Evolutionary conservation across 2,329 filamentous ascomycete species (phyloP).

Genomic region (Passalora sequoiae): DNA sequence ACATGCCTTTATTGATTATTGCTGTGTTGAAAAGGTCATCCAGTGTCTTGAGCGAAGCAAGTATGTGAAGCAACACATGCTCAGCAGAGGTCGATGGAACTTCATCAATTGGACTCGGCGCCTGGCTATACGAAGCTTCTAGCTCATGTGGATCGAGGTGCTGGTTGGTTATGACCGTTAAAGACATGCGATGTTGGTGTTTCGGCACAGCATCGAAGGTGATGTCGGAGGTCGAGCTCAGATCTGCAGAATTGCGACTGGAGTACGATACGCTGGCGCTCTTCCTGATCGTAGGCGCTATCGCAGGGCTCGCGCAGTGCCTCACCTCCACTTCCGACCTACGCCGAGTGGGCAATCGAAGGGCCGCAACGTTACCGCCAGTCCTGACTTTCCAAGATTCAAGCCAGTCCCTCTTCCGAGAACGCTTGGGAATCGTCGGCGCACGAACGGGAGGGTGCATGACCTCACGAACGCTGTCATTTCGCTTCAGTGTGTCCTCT

Average conservation of each 20-base stretch:
- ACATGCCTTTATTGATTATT: conserved; percentile 53
- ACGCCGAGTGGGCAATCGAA: conserved; percentile 8
- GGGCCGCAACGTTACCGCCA: not conserved
- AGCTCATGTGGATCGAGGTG: conserved; percentile 1
- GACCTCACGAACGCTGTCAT: conserved; percentile 27
- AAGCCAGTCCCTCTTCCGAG: conserved; percentile 38
- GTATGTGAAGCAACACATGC: conserved; percentile 49
- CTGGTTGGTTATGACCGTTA: no score
- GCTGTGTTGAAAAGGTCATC: conserved; percentile 54
- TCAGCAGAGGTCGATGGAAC: conserved; percentile 36
- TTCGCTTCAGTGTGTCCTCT: conserved; percentile 8
- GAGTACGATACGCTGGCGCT: conserved; percentile 14
- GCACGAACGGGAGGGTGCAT: conserved; percentile 30
- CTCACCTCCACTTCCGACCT: conserved; percentile 11
- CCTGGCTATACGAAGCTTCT: not conserved
- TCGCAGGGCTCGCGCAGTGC: not conserved
- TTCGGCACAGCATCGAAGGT: no score
- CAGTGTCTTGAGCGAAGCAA: conserved; percentile 45
- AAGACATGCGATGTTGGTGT: no score
- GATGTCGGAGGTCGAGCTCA: not conserved
- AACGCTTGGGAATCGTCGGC: conserved; percentile 39
- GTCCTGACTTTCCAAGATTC: not conserved
- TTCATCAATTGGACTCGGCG: not conserved
- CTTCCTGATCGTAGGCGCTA: conserved; percentile 8
- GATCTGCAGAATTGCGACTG: not conserved